Evolutionary conservation across 345 rosid genomes (phyloP).

Genomic region (Heritiera littoralis): DNA sequence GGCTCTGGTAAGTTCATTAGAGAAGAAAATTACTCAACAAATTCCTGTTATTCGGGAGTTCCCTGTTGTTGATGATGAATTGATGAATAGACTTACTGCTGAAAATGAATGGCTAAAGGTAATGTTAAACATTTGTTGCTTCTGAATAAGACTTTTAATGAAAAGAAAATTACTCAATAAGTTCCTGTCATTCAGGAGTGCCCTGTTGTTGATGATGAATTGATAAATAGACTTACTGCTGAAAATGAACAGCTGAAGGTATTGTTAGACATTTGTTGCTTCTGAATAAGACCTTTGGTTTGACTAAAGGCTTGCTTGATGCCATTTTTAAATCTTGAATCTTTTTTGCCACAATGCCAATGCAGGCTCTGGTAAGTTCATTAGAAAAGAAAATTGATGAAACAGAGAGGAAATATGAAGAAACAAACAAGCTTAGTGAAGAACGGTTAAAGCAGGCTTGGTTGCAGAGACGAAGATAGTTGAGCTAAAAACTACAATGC

Average conservation of each 20-base stretch:
- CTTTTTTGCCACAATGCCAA: neutral
- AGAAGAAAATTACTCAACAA: conserved; percentile 51
- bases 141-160: neutral
- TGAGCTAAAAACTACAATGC: conserved; percentile 81
- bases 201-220: too few relatives aligned
- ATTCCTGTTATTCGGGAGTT: conserved; percentile 58
- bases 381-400: conserved; percentile 79
- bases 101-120: conserved; percentile 95
- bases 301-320: too few relatives aligned
- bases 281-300: too few relatives aligned
- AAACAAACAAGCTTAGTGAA: conserved; percentile 72
- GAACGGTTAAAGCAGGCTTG: conserved; percentile 74
- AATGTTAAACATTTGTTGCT: conserved; percentile 21
- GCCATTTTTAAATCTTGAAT: neutral
- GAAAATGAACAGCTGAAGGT: too few relatives aligned
- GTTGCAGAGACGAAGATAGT: conserved; percentile 85
- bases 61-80: conserved; percentile 58
- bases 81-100: conserved; percentile 55
- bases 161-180: too few relatives aligned
- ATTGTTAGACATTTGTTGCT: too few relatives aligned
- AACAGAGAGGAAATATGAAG: conserved; percentile 80
- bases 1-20: conserved; percentile 70
- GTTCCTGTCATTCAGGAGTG: too few relatives aligned
- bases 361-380: conserved; percentile 62
- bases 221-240: too few relatives aligned